Percentiles rank a stretch among this genome's conserved stretches.
Conservation (phyloP, 164 flowering plant species). For the Kalanchoe fedtschenkoi region DNA sequence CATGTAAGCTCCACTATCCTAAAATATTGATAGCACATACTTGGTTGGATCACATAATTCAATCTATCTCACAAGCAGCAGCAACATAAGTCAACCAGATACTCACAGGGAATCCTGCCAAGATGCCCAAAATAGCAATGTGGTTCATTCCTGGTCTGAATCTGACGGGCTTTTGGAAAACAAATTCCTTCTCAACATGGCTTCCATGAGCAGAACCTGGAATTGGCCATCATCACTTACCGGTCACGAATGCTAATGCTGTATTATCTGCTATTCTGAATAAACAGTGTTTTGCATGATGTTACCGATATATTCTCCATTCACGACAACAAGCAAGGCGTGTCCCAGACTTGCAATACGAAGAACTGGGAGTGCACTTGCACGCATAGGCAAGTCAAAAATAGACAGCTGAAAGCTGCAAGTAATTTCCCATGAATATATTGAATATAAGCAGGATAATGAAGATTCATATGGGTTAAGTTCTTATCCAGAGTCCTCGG, state of each 20-base stretch:
- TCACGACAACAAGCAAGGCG: constrained; percentile 55
- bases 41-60: neutral
- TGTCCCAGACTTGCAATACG: constrained; percentile 71
- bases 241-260: neutral
- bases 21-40: neutral
- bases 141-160: constrained; percentile 40
- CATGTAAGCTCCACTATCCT: constrained; percentile 7
- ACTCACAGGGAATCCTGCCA: constrained; percentile 70
- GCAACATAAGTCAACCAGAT: neutral
- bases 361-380: constrained; percentile 40
- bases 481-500: neutral
- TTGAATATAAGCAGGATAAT: neutral
- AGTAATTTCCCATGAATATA: neutral
- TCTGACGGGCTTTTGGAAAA: constrained; percentile 20
- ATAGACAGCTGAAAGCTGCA: constrained; percentile 35
- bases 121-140: constrained; percentile 53
- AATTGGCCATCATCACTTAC: constrained; percentile 8
- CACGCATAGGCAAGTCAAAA: constrained; percentile 42
- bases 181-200: constrained; percentile 18
- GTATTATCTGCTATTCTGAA: neutral
- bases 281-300: neutral
- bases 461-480: neutral
- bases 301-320: constrained; percentile 64
- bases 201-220: constrained; percentile 60
- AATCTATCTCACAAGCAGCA: neutral